Evolutionary conservation across 805 yeast species (phyloP).

Genomic region (Ogataea saltuana): DNA sequence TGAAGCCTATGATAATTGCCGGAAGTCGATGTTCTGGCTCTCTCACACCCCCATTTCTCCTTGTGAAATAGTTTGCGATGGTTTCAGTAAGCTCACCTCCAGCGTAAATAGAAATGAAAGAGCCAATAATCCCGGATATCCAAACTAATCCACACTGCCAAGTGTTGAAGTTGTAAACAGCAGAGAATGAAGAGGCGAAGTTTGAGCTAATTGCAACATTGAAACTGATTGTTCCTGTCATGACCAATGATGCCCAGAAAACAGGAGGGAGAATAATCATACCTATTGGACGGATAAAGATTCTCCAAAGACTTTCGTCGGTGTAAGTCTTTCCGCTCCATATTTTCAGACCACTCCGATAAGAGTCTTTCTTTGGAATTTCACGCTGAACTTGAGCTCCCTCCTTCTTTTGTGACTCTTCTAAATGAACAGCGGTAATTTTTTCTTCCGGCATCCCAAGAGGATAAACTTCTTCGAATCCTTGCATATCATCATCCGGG

Average conservation of each 20-base stretch:
- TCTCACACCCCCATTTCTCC: slow-evolving; percentile 11
- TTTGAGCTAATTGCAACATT: slow-evolving; percentile 12
- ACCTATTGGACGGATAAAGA: slow-evolving; percentile 14
- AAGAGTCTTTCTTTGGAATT: slow-evolving; percentile 1
- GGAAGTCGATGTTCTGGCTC: slow-evolving; percentile 14
- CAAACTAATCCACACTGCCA: slow-evolving; percentile 12
- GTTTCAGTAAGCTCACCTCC: slow-evolving; percentile 11
- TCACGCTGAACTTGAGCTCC: background rate
- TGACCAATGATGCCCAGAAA: slow-evolving; percentile 10
- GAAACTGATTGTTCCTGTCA: slow-evolving; percentile 14
- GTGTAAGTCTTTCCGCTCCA: slow-evolving; percentile 11
- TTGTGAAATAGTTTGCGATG: slow-evolving; percentile 11
- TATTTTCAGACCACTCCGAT: slow-evolving; percentile 4
- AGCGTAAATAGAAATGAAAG: slow-evolving; percentile 10
- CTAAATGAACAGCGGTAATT: slow-evolving; percentile 4
- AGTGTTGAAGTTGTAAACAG: slow-evolving; percentile 6
- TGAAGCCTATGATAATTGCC: slow-evolving; percentile 8
- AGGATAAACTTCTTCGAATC: slow-evolving; percentile 11
- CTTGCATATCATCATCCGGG: slow-evolving; percentile 9
- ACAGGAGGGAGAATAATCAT: slow-evolving; percentile 13
- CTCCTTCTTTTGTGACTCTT: slow-evolving; percentile 5
- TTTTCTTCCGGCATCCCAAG: slow-evolving; percentile 11
- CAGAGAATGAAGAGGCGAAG: slow-evolving; percentile 7
- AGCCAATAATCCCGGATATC: slow-evolving; percentile 12
- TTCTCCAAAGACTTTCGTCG: slow-evolving; percentile 8